A percentile compares a stretch with the other conserved stretches of the same genome.
Evolutionary conservation across 768 basidiomycete genomes (phyloP).

Genomic region (Lentinus brumalis): DNA sequence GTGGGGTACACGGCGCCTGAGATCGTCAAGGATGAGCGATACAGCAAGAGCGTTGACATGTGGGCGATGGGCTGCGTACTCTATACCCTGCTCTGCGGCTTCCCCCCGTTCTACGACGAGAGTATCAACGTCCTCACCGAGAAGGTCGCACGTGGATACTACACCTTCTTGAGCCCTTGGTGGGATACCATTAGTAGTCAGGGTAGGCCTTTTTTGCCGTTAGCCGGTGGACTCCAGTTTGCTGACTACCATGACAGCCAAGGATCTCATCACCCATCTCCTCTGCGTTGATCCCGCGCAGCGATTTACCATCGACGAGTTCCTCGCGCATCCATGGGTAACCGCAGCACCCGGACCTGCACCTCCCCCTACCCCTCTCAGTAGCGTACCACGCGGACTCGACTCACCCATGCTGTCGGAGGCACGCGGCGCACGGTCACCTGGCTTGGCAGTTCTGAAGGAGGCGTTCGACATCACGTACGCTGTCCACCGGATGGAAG

Average conservation of each 20-base stretch:
- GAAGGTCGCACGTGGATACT: constrained; percentile 96
- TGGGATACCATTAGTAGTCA: constrained; percentile 93
- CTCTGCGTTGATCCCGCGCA: constrained; percentile 95
- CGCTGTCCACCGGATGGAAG: constrained; percentile 99
- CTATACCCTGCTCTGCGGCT: constrained; percentile 96
- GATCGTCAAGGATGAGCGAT: constrained; percentile 98
- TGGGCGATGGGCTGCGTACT: constrained; percentile 99
- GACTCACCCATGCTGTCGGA: constrained; percentile 92
- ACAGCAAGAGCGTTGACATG: constrained; percentile 98
- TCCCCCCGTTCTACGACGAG: constrained; percentile 98
- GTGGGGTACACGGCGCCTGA: constrained; percentile 99
- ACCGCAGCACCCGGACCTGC: constrained; percentile 64
- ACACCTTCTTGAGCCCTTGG: constrained; percentile 98
- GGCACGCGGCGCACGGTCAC: constrained; percentile 77
- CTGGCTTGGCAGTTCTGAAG: constrained; percentile 89
- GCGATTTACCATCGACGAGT: constrained; percentile 97
- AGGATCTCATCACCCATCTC: constrained; percentile 92
- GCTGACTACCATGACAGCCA: constrained; percentile 69
- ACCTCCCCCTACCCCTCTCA: constrained; percentile 64
- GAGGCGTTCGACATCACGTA: constrained; percentile 99
- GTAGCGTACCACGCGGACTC: constrained; percentile 50
- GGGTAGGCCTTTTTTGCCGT: constrained; percentile 47
- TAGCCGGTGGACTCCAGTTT: neutral
- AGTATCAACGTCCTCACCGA: constrained; percentile 97
- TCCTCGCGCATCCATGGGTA: constrained; percentile 96